Base-by-base conservation (phyloP, 2,329 filamentous ascomycete species). In the Diplodia scrobiculata region DNA sequence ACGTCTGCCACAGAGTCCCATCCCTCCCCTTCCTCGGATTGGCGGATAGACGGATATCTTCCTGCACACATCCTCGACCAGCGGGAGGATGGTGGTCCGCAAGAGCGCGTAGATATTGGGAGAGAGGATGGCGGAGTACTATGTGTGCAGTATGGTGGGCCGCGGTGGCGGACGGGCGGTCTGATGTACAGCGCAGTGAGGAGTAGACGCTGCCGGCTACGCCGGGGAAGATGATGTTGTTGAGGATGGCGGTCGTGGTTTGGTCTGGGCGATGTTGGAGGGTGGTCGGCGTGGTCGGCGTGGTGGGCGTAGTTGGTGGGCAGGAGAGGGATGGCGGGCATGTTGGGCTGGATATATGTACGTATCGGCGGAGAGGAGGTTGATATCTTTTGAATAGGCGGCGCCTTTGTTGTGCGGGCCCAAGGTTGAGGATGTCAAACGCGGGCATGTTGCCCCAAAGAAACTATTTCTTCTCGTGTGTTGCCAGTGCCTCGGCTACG, bases 401-500 rank as follows among this genome's bases (percentile, higher is more conserved):
- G 58, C 34, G 5, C 73, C 76, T 54, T 79, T 74, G 51, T 64
- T 48, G 19, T 69, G 45, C 9, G 67, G 47, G 3, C n/a, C n/a
- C n/a, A n/a, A 80, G 62, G 0, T 74, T 70, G 0, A 82, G 62
- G 0, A 82, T 58, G 67, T 82, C 77, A 1, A 79, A 19, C 0
- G 80, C 78, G 17, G 80, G 79, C 11, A 78, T 66, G 63, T 80
- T 80, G 6, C 78, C 79, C 79, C 78, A 82, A 11, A 81, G 70
- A 66, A 71, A 75, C 58, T 76, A 79, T 6, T 66, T 63, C 7
- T 25, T 65, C 10, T 69, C 73, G 68, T 66, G 65, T 1, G 58
- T 69, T 7, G 1, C 9, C 11, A 29, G 29, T 0, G 7, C 1
- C 0, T 29, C 48, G 29, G 21, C 13, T n/a, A 6, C 2, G 19